phyloP scores from a whole-genome alignment of 768 basidiomycete genomes.

The Leccinum olivaceopallidum region DNA sequence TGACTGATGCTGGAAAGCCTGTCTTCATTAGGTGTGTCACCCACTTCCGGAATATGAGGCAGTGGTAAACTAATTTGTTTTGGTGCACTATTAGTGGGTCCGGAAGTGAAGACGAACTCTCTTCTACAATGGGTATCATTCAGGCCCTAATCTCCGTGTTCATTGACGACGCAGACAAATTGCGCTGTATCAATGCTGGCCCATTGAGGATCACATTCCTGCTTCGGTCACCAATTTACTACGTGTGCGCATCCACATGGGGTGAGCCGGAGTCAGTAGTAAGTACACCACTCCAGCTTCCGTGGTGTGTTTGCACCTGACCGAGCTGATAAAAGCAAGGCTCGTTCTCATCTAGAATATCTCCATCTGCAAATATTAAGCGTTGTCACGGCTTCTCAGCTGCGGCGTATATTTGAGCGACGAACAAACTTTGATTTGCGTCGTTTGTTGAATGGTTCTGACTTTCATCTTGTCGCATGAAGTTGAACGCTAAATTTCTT shows the following conservation, averaged over 20 bases:
- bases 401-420: conserved; percentile 83
- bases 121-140: conserved; percentile 86
- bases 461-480: neutral
- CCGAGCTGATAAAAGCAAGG: conserved; percentile 68
- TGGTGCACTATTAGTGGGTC: conserved; percentile 41
- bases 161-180: conserved; percentile 86
- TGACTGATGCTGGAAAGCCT: conserved; percentile 98
- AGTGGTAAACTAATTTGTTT: conserved; percentile 1
- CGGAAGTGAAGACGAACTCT: conserved; percentile 58
- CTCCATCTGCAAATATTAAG: conserved; percentile 92
- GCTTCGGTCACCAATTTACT: conserved; percentile 85
- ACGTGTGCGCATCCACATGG: conserved; percentile 89
- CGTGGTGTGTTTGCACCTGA: conserved; percentile 11
- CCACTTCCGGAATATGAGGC: neutral
- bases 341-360: conserved; percentile 91
- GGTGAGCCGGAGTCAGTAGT: conserved; percentile 97
- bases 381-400: conserved; percentile 82
- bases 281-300: conserved; percentile 34
- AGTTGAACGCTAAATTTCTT: conserved; percentile 2
- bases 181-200: conserved; percentile 83
- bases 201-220: conserved; percentile 83
- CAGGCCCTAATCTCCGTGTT: conserved; percentile 97
- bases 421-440: conserved; percentile 91
- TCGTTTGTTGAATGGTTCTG: conserved; percentile 63
- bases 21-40: conserved; percentile 78